Conservation (phyloP, 371 early-diverging fungal species). For the Mortierella polycephala region DNA sequence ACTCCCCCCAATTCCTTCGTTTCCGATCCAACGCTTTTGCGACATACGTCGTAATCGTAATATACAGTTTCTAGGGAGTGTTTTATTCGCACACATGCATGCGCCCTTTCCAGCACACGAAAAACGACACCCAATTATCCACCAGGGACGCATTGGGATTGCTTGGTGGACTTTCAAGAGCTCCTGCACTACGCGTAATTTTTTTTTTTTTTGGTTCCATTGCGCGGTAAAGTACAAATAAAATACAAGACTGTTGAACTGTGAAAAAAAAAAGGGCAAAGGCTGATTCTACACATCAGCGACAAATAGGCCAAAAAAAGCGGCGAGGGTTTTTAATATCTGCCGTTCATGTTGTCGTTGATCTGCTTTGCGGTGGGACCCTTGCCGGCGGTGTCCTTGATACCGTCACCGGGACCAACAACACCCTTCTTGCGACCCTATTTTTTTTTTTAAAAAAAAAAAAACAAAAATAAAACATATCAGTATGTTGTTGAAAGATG, state of each 20-base stretch:
- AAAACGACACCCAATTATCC: background rate
- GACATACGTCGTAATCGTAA: background rate
- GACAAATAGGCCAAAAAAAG: background rate
- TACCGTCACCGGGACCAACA: constrained; percentile 32
- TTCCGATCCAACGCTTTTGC: too few species aligned
- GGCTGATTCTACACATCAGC: background rate
- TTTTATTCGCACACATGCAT: background rate
- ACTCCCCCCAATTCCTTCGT: too few species aligned
- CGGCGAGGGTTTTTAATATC: background rate
- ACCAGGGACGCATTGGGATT: constrained; percentile 10
- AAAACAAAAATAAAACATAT: background rate
- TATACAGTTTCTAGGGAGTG: background rate
- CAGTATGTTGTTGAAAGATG: background rate
- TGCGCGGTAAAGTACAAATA: too few species aligned
- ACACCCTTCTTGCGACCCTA: constrained; percentile 28
- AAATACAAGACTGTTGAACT: background rate
- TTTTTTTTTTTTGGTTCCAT: too few species aligned
- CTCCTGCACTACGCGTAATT: too few species aligned
- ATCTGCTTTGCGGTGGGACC: constrained; percentile 38
- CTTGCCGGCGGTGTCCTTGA: constrained; percentile 29
- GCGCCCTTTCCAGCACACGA: background rate
- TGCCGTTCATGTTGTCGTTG: constrained; percentile 33
- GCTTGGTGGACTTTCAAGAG: too few species aligned
- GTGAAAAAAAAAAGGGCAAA: background rate
- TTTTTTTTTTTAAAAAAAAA: background rate